Base-by-base conservation (phyloP, 2,329 filamentous ascomycete genomes). In the Cercospora nicotianae region DNA sequence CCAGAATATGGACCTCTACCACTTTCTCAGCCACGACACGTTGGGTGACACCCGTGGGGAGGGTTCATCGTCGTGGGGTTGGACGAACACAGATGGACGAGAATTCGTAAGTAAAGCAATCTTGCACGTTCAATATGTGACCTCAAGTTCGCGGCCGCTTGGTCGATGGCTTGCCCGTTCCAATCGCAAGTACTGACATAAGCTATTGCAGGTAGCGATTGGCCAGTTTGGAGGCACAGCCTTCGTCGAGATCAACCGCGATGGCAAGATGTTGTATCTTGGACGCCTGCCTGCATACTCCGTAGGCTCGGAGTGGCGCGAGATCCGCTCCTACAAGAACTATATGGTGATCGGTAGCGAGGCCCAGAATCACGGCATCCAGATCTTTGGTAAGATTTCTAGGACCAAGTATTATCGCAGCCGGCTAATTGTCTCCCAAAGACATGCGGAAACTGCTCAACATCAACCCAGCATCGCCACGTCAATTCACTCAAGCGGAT, bases 361-460 rank as follows among this genome's bases (percentile, higher is more conserved):
- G 30, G 62, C 62, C 0, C 12, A 16, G 2, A 58, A 64, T 13
- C 62, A 64, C 58, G 62, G 62, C n/a, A 64, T 59, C 5, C 55
- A 59, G 30, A 31, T 58, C 51, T 58, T 31, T 8, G 20, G 48
- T 33, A 6, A 20, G 26, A 7, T 18, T 9, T 7, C 5, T 16
- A n/a, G 18, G 18, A 12, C n/a, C 9, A 20, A 5, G 5, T 3
- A 2, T 20, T 5, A n/a, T 30, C 60, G 16, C 4, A 33, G 33
- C 39, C 23, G 5, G 23, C 60, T 63, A 12, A 48, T 28, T 5
- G 8, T 20, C 7, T 26, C 3, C 26, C 23, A 55, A 7, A 73
- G 87, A 89, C 77, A 83, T 87, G 84, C 83, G 80, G 72, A 87
- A 83, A 79, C 79, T 87, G n/a, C 78, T 85, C 63, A 77, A 77